Base-by-base conservation (phyloP, 805 yeast species). In the Wickerhamiella bombiphila region DNA sequence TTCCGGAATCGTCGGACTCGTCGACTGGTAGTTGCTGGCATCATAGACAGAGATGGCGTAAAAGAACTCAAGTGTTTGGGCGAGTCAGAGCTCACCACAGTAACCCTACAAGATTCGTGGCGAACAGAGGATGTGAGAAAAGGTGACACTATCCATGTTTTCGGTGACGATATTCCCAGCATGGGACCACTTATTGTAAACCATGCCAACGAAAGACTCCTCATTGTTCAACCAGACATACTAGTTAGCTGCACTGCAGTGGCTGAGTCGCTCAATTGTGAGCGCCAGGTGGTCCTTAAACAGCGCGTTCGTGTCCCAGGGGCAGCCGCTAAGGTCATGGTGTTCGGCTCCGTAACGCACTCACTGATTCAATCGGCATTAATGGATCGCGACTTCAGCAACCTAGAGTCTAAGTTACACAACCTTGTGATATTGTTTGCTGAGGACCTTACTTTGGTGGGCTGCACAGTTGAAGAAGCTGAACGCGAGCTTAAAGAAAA, bases 311-410 rank as follows among this genome's bases (percentile, higher is more conserved):
- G 72, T 32, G 76, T 80, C 0, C 46, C 54, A 2, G 40, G 43
- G 0, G 80, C 65, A n/a, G 58, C 70, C 8, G 65, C 74, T 2
- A 53, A 73, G n/a, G 75, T 80, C 0, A 58, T 85, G 44, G 62
- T 83, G 4, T 67, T 78, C n/a, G 99, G 99, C 6, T 74, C 69
- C 26, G 76, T 86, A 22, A 74, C 81, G 3, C 99, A 91, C 55
- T 70, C 70, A 34, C 55, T 88, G 1, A 73, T 91, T 45, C 88
- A 79, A 52, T 50, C 50, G 11, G 57, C 53, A 3, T 63, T 57
- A 45, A 62, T 76, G 52, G 19, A 34, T 14, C n/a, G n/a, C n/a
- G 39, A n/a, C 11, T 9, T 13, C 9, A 9, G 11, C 26, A 17
- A 13, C 22, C 32, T 47, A 35, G 47, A 55, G 4, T 42, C 41